Conservation (phyloP, 768 basidiomycete genomes). For the Suillus decipiens region DNA sequence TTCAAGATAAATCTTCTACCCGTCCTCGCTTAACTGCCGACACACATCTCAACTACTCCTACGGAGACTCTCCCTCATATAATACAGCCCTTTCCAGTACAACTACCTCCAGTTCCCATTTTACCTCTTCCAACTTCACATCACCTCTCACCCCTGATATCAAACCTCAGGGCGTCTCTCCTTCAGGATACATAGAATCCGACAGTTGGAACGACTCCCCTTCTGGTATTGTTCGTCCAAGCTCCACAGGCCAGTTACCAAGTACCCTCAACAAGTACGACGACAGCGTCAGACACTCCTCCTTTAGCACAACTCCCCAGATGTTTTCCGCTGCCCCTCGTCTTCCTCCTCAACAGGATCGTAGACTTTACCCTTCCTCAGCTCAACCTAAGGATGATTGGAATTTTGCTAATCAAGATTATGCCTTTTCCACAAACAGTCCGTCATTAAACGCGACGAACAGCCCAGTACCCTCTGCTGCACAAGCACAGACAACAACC, state of each 20-base stretch:
- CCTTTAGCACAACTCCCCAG: slow-evolving; percentile 60
- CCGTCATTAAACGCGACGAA: slow-evolving; percentile 27
- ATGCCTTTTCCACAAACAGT: slow-evolving; percentile 41
- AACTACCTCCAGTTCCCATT: slow-evolving; percentile 51
- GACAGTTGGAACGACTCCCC: slow-evolving; percentile 59
- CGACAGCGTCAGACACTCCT: slow-evolving; percentile 67
- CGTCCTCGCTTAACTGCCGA: slow-evolving; percentile 55
- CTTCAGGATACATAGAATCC: slow-evolving; percentile 45
- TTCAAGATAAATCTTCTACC: slow-evolving; percentile 32
- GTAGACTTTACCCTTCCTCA: slow-evolving; percentile 47
- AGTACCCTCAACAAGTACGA: slow-evolving; percentile 63
- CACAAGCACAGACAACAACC: slow-evolving; percentile 41
- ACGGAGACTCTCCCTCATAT: slow-evolving; percentile 48
- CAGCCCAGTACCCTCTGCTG: slow-evolving; percentile 37
- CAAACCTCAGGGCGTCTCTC: slow-evolving; percentile 45
- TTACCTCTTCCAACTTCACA: slow-evolving; percentile 47
- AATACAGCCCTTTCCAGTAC: slow-evolving; percentile 53
- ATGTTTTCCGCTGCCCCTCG: slow-evolving; percentile 70
- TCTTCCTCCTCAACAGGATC: slow-evolving; percentile 71
- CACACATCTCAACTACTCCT: slow-evolving; percentile 44
- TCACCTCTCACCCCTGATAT: slow-evolving; percentile 50
- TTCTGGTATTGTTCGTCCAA: slow-evolving; percentile 65
- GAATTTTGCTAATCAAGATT: slow-evolving; percentile 65
- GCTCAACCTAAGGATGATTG: slow-evolving; percentile 64
- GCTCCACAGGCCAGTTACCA: slow-evolving; percentile 60